Conservation (phyloP, 768 basidiomycete species). For the Gloeophyllum trabeum region DNA sequence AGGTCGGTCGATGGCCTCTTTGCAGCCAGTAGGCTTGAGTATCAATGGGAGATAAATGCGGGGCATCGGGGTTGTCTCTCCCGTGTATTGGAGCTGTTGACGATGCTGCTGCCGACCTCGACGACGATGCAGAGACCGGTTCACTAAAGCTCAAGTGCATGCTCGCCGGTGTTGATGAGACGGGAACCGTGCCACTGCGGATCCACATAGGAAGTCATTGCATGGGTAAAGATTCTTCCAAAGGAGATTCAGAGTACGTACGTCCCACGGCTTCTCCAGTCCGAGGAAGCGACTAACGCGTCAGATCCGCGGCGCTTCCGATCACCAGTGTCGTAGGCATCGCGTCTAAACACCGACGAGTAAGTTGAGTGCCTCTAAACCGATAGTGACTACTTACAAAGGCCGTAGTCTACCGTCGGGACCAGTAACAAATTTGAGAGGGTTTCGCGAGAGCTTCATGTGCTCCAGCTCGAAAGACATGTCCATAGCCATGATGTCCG, state of each 20-base stretch:
- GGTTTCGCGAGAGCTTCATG: conserved; percentile 73
- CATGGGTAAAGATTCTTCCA: no score
- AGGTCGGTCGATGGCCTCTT: no score
- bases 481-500: conserved; percentile 60
- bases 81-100: no score
- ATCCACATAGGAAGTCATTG: no score
- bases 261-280: neutral
- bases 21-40: no score
- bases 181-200: no score
- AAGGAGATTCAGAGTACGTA: neutral
- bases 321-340: conserved; percentile 11
- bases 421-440: conserved; percentile 68
- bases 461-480: conserved; percentile 74
- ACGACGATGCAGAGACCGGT: no score
- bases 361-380: conserved; percentile 3
- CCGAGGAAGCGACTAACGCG: neutral
- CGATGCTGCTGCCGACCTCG: no score
- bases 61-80: no score
- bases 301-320: neutral
- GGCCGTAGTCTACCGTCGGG: conserved; percentile 58
- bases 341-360: conserved; percentile 8
- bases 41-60: no score
- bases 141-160: no score
- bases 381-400: conserved; percentile 32
- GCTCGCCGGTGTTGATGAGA: no score